phyloP scores from a whole-genome alignment of 108 stramenopile species.

The Skeletonema tropicum region DNA sequence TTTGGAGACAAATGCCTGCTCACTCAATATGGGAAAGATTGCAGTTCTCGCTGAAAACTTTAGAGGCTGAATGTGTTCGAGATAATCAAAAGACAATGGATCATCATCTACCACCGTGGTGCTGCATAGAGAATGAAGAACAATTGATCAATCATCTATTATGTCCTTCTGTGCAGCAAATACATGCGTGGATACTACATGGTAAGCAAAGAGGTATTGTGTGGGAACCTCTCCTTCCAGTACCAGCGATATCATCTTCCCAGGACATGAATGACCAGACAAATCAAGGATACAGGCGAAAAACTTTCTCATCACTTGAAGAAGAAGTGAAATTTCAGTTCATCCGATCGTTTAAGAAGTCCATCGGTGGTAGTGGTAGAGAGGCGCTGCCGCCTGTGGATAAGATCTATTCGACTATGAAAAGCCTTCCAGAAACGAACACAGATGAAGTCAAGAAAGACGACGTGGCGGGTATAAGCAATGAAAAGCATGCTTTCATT shows the following conservation, averaged over 20 bases:
- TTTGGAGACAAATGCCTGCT: conserved; percentile 60
- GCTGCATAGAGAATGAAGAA: not conserved
- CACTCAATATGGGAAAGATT: conserved; percentile 69
- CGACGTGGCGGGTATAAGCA: not conserved
- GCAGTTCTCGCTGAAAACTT: conserved; percentile 49
- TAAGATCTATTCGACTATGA: conserved; percentile 15
- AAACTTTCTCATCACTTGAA: conserved; percentile 11
- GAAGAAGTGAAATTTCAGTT: conserved; percentile 48
- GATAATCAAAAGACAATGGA: not conserved
- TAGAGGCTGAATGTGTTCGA: conserved; percentile 45
- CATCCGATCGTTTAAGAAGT: conserved; percentile 28
- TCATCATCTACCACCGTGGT: not conserved
- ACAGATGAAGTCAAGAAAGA: not conserved
- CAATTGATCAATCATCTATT: conserved; percentile 13
- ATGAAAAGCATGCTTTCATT: conserved; percentile 24
- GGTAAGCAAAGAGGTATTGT: conserved; percentile 17
- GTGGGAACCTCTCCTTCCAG: conserved; percentile 46
- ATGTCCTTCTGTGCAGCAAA: conserved; percentile 29
- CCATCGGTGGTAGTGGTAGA: not conserved
- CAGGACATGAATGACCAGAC: not conserved
- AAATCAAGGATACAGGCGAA: conserved; percentile 25
- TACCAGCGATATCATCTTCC: conserved; percentile 24
- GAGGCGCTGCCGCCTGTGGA: conserved; percentile 7
- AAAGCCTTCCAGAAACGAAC: not conserved
- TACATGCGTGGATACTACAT: conserved; percentile 14